These are phyloP conservation scores for Neurospora sp. DNA, from an alignment of 495 filamentous ascomycete genomes.

Conservation along the genomic window DNA sequence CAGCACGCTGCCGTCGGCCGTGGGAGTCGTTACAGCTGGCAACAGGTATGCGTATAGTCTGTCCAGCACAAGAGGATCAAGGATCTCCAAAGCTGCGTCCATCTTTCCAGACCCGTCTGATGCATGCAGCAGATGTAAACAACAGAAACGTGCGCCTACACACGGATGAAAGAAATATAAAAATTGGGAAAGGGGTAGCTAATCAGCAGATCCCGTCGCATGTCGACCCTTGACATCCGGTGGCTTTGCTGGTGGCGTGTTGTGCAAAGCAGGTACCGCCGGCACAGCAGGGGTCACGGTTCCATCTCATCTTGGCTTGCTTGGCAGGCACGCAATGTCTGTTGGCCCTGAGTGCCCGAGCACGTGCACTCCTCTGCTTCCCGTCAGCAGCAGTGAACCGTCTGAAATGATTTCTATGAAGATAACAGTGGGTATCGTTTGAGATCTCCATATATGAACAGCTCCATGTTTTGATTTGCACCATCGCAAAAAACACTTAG, in stretches of 20 bases:
- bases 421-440: not conserved
- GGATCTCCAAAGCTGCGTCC: conserved; percentile 10
- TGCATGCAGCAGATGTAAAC: not conserved
- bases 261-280: not conserved
- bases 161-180: not conserved
- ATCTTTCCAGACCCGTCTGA: not conserved
- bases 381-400: not conserved
- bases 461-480: not conserved
- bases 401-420: not conserved
- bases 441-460: not conserved
- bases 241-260: not conserved
- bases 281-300: not conserved
- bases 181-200: not conserved
- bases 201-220: not conserved
- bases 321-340: not conserved
- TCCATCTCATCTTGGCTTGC: not conserved
- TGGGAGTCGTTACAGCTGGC: conserved; percentile 2
- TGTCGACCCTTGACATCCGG: not conserved
- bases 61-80: conserved; percentile 13
- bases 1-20: not conserved
- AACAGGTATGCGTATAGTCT: conserved; percentile 13
- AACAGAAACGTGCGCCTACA: not conserved
- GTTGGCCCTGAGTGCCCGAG: not conserved
- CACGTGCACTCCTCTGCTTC: not conserved
- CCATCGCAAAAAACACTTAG: not conserved